Evolutionary conservation across 176 grass and related monocot genomes (phyloP).

Genomic region (Musa schizocarpa): DNA sequence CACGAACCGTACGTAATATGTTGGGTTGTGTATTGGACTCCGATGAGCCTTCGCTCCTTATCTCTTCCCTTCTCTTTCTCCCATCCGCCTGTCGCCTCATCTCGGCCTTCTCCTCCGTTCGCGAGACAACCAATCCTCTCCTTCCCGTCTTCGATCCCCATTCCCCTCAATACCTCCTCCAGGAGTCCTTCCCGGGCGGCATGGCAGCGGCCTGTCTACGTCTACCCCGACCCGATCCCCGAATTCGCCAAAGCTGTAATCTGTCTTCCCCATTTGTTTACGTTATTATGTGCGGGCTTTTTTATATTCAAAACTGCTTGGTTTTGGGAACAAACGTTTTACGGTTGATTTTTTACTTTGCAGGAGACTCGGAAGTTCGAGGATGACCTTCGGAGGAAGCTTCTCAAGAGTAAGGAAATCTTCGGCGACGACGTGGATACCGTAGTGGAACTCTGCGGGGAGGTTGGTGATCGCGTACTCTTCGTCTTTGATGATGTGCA

Average conservation of each 20-base stretch:
- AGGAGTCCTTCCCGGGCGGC: not conserved
- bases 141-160: not conserved
- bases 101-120: not conserved
- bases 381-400: slow-evolving; percentile 12
- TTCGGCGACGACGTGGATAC: slow-evolving; percentile 3
- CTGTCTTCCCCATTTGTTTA: not conserved
- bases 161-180: not conserved
- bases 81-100: not conserved
- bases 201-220: slow-evolving; percentile 6
- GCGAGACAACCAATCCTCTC: not conserved
- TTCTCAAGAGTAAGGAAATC: slow-evolving; percentile 5
- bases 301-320: too few relatives aligned
- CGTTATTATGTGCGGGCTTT: not conserved
- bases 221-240: slow-evolving; percentile 15
- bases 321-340: too few relatives aligned
- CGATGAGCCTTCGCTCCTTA: not conserved
- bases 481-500: not conserved
- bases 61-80: not conserved
- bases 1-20: too few relatives aligned
- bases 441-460: not conserved
- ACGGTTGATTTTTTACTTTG: not conserved
- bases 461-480: slow-evolving; percentile 3
- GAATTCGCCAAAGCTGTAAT: slow-evolving; percentile 14
- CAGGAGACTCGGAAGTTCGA: slow-evolving; percentile 19
- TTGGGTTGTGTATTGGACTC: too few relatives aligned